Evolutionary conservation across 31 red algal species (phyloP).

Genomic region (Asparagopsis taxiformis): DNA sequence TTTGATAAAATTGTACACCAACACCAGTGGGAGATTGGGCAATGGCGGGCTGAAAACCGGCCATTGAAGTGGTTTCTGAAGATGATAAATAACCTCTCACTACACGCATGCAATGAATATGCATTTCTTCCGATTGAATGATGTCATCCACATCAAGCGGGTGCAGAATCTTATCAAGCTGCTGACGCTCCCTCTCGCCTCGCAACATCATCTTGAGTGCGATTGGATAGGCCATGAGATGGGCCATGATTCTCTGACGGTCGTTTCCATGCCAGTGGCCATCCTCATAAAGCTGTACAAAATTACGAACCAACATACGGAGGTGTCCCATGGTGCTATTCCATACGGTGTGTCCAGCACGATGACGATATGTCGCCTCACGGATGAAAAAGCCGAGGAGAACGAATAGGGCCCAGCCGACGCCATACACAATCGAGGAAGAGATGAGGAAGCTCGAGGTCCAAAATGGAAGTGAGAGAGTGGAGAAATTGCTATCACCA

Average conservation of each 20-base stretch:
- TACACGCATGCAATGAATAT: slow-evolving; percentile 37
- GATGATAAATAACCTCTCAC: slow-evolving; percentile 31
- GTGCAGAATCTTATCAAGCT: slow-evolving; percentile 26
- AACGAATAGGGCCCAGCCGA: slow-evolving; percentile 67
- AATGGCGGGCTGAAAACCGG: not conserved
- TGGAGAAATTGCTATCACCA: slow-evolving; percentile 1
- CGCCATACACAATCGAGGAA: slow-evolving; percentile 36
- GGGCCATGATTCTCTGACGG: slow-evolving; percentile 32
- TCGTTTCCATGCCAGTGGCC: slow-evolving; percentile 44
- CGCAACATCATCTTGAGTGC: slow-evolving; percentile 50
- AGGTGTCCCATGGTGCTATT: slow-evolving; percentile 7
- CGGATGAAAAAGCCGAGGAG: slow-evolving; percentile 55
- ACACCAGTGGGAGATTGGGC: slow-evolving; percentile 4
- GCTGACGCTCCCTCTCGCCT: slow-evolving; percentile 22
- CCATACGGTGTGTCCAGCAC: slow-evolving; percentile 22
- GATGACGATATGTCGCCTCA: slow-evolving; percentile 26
- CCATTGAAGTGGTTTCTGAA: slow-evolving; percentile 12
- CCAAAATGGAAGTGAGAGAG: slow-evolving; percentile 40
- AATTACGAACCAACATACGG: slow-evolving; percentile 10
- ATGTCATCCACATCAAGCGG: slow-evolving; percentile 33
- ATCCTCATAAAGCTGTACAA: slow-evolving; percentile 33
- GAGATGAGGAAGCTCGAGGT: slow-evolving; percentile 22
- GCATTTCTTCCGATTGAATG: slow-evolving; percentile 15
- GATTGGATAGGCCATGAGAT: slow-evolving; percentile 56
- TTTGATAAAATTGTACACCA: slow-evolving; percentile 9